Evolutionary conservation across 345 rosid genomes (phyloP), one percentile per base, ranked within the genome.

Genomic region (Populus deltoides): DNA sequence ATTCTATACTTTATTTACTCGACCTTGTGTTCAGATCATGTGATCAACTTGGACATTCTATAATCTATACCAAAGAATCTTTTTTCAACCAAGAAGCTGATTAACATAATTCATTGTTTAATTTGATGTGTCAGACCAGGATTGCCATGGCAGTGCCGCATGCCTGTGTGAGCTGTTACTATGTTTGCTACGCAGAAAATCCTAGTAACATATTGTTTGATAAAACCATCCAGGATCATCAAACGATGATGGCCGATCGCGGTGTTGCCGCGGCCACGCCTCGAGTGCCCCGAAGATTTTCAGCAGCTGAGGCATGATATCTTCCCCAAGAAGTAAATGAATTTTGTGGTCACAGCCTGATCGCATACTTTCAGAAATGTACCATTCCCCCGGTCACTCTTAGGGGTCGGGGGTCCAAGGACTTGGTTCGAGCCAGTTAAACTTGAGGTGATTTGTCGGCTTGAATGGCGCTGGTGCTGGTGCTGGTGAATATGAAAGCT

Each of bases 91-190:
- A 62, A 43, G 70, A 72, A 57, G 57, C 16, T 80, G 79, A 71
- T 77, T 70, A 57, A 75, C 47, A 41, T 66, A 38, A 62, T 39
- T 61, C 65, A 38, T 49, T 75, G 24, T 41, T 61, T 29, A 76
- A 51, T 75, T 62, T 62, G 68, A 53, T 77, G 53, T 9, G 45
- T 16, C 96, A 95, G 98, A 90, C 97, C 0, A 92, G 98, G 90
- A 97, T 97, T 63, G 89, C 98, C 17, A 97, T 94, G 99, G 98
- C 97, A 83, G 57, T 94, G 87, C 98, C 97, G 12, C 96, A 92
- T 49, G 99, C 98, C 49, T 97, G 97, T 70, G 97, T 92, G 86
- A 88, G 96, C 82, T 91, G 99, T 82, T 97, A 92, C 89, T 94
- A 94, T 76, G 91, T 84, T 15, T 97, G 98, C 90, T 97, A 92